Evolutionary conservation across 1,284 basidiomycete species (phyloP), one percentile per base, ranked within the genome.

Genomic region (Laetiporus sulphureus): DNA sequence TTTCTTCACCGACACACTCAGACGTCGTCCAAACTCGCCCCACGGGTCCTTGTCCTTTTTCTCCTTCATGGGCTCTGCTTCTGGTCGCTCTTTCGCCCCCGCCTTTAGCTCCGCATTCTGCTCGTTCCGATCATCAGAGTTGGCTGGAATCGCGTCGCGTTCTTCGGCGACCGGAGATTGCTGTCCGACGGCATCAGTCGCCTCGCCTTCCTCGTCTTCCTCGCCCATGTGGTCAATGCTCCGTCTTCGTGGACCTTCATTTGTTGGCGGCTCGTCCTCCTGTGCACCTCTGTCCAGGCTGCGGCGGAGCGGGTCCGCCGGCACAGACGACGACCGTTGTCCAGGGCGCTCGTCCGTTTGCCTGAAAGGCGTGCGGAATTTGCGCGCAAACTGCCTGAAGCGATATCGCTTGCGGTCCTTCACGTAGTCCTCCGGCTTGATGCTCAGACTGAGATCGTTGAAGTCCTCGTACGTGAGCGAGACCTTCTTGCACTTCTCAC

Each of bases 391-490:
- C 32, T 74, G 78, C 57, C 77, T 80, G 48, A 91, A 65, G 39
- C 75, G 71, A 61, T 91, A 82, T 37, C 88, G 75, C 63, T 79
- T 89, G 41, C 77, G 69, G 48, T 72, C 72, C 40, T 70, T 70
- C 29, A 64, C 68, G 48, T 85, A 85, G 53, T 88, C 82, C 49
- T 91, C 87, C 1, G 83, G 77, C 58, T 88, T 84, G 57, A 94
- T 83, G 55, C 83, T 82, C 33, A 97, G 70, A 37, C 88, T 91
- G 52, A 97, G 80, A 63, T 96, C 93, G 60, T 88, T 84, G 61
- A 97, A 97, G 56, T 93, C 91, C 62, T 94, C 91, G 57, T 89
- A 88, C 10, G 90, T 94, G 52, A 91, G 83, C 3, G 91, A 94
- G 40, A 94, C 75, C 63, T 90, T 72, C 61, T 93, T 92, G 76